Percentiles rank a stretch among this genome's conserved stretches.
Conservation (phyloP, 345 rosid genomes). For the Arabidopsis arenosa region DNA sequence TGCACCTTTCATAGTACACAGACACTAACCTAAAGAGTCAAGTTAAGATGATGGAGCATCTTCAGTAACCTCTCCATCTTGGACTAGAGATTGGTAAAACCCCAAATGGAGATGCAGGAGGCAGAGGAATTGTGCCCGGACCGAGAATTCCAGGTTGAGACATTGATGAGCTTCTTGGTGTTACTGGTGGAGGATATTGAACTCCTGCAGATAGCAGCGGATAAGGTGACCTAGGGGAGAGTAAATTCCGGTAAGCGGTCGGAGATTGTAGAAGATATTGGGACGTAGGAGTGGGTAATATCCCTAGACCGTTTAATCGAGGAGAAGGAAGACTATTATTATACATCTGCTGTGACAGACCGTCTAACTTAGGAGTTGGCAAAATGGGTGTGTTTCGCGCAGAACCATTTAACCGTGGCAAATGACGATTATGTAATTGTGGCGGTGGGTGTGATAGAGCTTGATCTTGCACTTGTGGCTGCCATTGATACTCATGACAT, state of each 20-base stretch:
- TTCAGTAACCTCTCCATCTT: slow-evolving; percentile 62
- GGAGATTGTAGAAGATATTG: slow-evolving; percentile 70
- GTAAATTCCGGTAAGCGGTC: slow-evolving; percentile 49
- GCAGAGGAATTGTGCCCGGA: slow-evolving; percentile 73
- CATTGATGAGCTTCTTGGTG: slow-evolving; percentile 62
- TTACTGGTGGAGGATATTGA: slow-evolving; percentile 63
- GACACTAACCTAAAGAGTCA: slow-evolving; percentile 20
- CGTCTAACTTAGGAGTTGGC: slow-evolving; percentile 51
- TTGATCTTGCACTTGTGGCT: slow-evolving; percentile 14
- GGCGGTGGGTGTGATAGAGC: slow-evolving; percentile 26
- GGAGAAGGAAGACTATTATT: slow-evolving; percentile 52
- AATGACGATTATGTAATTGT: slow-evolving; percentile 41
- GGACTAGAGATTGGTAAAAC: slow-evolving; percentile 66
- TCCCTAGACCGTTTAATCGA: slow-evolving; percentile 56
- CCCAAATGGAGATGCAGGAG: slow-evolving; percentile 65
- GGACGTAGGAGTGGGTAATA: slow-evolving; percentile 69
- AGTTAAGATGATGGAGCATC: not conserved
- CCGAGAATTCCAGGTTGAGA: slow-evolving; percentile 71
- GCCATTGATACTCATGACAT: slow-evolving; percentile 34
- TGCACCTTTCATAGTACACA: not conserved
- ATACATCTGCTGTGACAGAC: slow-evolving; percentile 44
- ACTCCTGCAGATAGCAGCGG: slow-evolving; percentile 61
- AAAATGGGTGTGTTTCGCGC: slow-evolving; percentile 45
- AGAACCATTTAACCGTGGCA: slow-evolving; percentile 57
- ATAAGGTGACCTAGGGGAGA: slow-evolving; percentile 62